Evolutionary conservation across 2,329 filamentous ascomycete species (phyloP).

Genomic region (Arthrocladium fulminans): DNA sequence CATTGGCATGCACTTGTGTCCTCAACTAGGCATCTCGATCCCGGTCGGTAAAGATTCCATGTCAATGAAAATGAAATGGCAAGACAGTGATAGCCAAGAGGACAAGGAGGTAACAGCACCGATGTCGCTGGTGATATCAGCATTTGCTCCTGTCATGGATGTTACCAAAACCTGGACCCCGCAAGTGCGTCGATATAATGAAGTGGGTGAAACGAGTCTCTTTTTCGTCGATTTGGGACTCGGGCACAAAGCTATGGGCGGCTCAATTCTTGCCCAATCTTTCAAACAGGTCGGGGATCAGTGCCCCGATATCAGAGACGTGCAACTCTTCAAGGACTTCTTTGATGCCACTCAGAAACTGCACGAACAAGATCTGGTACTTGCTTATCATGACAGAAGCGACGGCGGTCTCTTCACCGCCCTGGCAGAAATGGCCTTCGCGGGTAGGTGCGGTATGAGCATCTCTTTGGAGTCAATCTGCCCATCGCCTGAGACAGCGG

Average conservation of each 20-base stretch:
- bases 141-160: slow-evolving; percentile 76
- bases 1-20: slow-evolving; percentile 86
- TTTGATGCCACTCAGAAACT: slow-evolving; percentile 73
- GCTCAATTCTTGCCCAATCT: slow-evolving; percentile 82
- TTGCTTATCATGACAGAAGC: slow-evolving; percentile 90
- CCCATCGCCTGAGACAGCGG: slow-evolving; percentile 51
- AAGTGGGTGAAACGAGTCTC: slow-evolving; percentile 79
- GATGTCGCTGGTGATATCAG: slow-evolving; percentile 81
- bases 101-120: slow-evolving; percentile 84
- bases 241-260: slow-evolving; percentile 73
- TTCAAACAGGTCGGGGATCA: slow-evolving; percentile 79
- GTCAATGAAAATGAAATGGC: slow-evolving; percentile 98
- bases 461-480: slow-evolving; percentile 65
- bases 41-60: slow-evolving; percentile 97
- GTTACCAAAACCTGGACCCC: slow-evolving; percentile 89
- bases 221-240: slow-evolving; percentile 85
- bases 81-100: slow-evolving; percentile 56
- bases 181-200: slow-evolving; percentile 69
- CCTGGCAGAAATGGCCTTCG: slow-evolving; percentile 95
- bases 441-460: slow-evolving; percentile 79
- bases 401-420: slow-evolving; percentile 90
- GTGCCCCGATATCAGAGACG: slow-evolving; percentile 75
- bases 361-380: slow-evolving; percentile 61
- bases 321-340: slow-evolving; percentile 74
- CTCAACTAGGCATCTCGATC: slow-evolving; percentile 80